These are phyloP conservation scores for Boletus pseudo-olivaceus DNA, from an alignment of 768 basidiomycete species.

Conservation along the genomic window DNA sequence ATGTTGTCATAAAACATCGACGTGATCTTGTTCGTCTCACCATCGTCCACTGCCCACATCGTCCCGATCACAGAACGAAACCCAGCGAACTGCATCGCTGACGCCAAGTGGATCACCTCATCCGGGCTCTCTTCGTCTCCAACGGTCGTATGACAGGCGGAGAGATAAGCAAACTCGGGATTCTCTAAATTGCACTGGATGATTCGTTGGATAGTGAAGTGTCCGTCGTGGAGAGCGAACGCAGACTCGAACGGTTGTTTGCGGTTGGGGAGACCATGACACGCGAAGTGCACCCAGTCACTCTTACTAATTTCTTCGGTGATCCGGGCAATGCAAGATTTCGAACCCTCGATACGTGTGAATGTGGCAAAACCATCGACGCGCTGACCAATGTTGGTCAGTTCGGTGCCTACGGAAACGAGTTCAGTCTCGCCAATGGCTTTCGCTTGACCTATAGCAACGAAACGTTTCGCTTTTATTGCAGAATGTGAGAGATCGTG, in stretches of 20 bases:
- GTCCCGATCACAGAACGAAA: neutral
- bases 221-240: constrained; percentile 11
- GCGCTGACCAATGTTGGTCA: neutral
- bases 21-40: neutral
- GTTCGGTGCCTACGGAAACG: neutral
- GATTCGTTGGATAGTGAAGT: constrained; percentile 9
- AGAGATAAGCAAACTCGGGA: constrained; percentile 19
- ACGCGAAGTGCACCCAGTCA: constrained; percentile 26
- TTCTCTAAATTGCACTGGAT: neutral
- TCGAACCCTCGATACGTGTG: neutral
- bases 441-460: neutral
- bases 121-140: constrained; percentile 6
- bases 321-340: neutral
- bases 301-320: neutral
- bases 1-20: neutral
- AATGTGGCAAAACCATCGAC: neutral
- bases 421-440: constrained; percentile 1
- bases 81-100: neutral
- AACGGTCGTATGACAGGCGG: constrained; percentile 15
- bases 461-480: neutral
- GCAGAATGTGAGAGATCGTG: neutral
- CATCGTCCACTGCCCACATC: constrained; percentile 1
- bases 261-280: constrained; percentile 18
- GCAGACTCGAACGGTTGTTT: constrained; percentile 15
- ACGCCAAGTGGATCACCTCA: neutral